phyloP scores from a whole-genome alignment of 2,329 filamentous ascomycete species.

The Apiospora rasikravindrae region DNA sequence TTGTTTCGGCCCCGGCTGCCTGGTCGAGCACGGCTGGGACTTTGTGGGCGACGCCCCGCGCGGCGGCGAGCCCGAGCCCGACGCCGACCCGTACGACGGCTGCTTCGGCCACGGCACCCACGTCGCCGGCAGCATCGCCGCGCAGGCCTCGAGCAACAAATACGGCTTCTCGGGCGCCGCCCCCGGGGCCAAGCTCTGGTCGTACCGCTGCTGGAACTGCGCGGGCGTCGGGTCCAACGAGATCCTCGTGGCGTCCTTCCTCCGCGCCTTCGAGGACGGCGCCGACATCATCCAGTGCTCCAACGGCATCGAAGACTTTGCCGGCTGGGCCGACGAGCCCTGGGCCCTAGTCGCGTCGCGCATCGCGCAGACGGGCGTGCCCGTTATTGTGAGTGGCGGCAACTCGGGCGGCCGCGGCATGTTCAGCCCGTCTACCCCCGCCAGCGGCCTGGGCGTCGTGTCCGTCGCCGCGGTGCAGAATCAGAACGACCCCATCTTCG shows the following conservation, averaged over 20 bases:
- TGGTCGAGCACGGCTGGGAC: constrained; percentile 50
- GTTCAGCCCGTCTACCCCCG: constrained; percentile 26
- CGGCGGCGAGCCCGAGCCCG: constrained; percentile 38
- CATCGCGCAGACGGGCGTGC: constrained; percentile 47
- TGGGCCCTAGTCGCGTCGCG: constrained; percentile 44
- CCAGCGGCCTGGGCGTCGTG: constrained; percentile 24
- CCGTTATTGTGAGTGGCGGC: constrained; percentile 46
- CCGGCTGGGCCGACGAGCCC: constrained; percentile 39
- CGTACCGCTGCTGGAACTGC: constrained; percentile 29
- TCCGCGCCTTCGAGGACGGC: constrained; percentile 37
- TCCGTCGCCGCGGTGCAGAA: constrained; percentile 27
- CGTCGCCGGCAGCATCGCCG: constrained; percentile 49
- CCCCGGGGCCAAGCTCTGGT: constrained; percentile 28
- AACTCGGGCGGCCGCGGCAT: constrained; percentile 42
- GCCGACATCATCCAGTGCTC: constrained; percentile 41
- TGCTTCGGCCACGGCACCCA: constrained; percentile 51
- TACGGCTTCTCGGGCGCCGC: constrained; percentile 30
- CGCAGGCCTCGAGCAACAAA: constrained; percentile 25
- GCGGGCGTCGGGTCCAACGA: constrained; percentile 31
- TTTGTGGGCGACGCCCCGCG: constrained; percentile 45
- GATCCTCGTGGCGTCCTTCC: constrained; percentile 37
- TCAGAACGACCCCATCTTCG: constrained; percentile 23
- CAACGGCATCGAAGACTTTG: constrained; percentile 30
- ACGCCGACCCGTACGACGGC: constrained; percentile 45
- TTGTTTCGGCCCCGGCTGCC: constrained; percentile 40